These are phyloP conservation scores for Phylloporus scabripes DNA, from an alignment of 768 basidiomycete genomes.

Conservation along the genomic window DNA sequence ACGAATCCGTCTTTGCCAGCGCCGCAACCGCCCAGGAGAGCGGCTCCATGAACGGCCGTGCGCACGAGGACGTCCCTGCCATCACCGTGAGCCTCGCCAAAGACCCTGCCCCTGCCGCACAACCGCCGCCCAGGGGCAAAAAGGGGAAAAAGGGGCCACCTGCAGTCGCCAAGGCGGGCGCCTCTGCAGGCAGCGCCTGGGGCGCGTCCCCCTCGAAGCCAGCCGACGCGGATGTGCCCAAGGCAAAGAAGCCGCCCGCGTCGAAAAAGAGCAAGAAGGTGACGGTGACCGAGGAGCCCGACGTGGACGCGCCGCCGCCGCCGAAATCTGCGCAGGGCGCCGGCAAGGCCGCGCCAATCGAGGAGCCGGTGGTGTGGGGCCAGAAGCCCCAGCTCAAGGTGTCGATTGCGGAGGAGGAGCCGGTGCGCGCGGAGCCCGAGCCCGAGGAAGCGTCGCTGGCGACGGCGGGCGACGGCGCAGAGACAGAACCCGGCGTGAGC, in stretches of 20 bases:
- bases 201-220: conserved; percentile 3
- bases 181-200: conserved; percentile 10
- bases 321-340: conserved; percentile 20
- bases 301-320: conserved; percentile 16
- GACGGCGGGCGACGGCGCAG: conserved; percentile 7
- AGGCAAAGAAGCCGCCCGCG: conserved; percentile 9
- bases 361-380: conserved; percentile 1
- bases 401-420: conserved; percentile 13
- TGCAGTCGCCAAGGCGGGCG: conserved; percentile 8
- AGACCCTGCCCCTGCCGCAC: conserved; percentile 6
- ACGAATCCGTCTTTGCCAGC: conserved; percentile 23
- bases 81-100: conserved; percentile 26
- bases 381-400: conserved; percentile 17
- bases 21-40: conserved; percentile 15
- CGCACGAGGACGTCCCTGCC: conserved; percentile 24
- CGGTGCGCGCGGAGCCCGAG: conserved; percentile 8
- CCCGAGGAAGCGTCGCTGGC: conserved; percentile 5
- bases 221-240: not conserved
- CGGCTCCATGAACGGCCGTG: conserved; percentile 20
- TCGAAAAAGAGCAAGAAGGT: conserved; percentile 24
- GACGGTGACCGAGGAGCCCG: conserved; percentile 23
- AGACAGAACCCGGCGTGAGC: conserved; percentile 14
- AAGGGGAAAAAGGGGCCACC: conserved; percentile 22
- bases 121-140: conserved; percentile 16
- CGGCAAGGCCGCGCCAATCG: conserved; percentile 13